Conservation (phyloP, 768 basidiomycete genomes). For the Phanerodontia chrysosporium region DNA sequence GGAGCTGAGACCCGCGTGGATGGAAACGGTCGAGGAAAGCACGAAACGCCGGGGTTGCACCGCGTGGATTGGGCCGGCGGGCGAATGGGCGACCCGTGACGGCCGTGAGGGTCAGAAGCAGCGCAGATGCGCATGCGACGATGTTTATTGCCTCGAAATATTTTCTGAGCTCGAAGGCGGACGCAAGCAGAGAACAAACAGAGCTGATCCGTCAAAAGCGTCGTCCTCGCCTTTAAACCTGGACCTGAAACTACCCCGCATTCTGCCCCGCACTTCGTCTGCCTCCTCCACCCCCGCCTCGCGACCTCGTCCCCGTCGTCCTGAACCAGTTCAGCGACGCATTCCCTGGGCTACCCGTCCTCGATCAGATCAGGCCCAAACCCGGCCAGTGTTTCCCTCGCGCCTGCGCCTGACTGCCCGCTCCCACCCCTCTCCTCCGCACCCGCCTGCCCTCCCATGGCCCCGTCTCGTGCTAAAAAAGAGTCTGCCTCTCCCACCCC, state of each 20-base stretch:
- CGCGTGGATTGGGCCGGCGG: conserved; percentile 10
- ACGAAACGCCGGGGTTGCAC: conserved; percentile 12
- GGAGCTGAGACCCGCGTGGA: conserved; percentile 7
- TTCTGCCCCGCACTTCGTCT: background rate
- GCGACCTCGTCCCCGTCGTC: conserved; percentile 9
- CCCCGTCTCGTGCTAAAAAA: conserved; percentile 65
- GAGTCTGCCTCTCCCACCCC: conserved; percentile 56
- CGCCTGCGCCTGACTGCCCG: conserved; percentile 11
- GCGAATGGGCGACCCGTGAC: conserved; percentile 4
- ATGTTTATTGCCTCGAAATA: background rate
- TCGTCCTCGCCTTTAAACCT: background rate
- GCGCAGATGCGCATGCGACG: conserved; percentile 1
- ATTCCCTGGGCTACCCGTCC: conserved; percentile 10
- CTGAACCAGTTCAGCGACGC: background rate
- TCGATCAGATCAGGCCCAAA: conserved; percentile 2
- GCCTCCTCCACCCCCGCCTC: conserved; percentile 1
- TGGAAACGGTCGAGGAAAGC: conserved; percentile 1
- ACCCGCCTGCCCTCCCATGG: conserved; percentile 41
- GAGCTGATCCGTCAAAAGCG: conserved; percentile 15
- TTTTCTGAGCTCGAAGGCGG: conserved; percentile 3
- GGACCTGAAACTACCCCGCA: conserved; percentile 14
- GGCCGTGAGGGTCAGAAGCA: conserved; percentile 13
- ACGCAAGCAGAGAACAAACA: conserved; percentile 17
- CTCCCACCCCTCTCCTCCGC: conserved; percentile 22
- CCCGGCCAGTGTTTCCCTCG: conserved; percentile 19